Evolutionary conservation across 2,329 filamentous ascomycete genomes (phyloP).

Genomic region (Penicillium aurantiogriseum): DNA sequence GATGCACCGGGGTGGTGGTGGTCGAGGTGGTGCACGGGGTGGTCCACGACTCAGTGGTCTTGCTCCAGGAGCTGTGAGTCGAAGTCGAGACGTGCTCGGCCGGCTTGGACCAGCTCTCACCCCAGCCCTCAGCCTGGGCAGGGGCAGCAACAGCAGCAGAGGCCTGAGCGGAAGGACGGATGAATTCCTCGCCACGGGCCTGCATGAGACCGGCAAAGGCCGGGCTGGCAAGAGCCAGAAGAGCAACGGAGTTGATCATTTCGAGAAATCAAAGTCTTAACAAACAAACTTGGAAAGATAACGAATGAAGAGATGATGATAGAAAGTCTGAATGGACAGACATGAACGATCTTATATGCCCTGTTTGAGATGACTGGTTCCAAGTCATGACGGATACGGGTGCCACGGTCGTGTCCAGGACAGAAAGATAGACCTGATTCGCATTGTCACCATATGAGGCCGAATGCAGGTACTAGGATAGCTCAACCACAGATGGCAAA

Average conservation of each 20-base stretch:
- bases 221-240: slow-evolving; percentile 38
- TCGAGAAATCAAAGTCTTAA: slow-evolving; percentile 24
- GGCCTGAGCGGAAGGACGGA: slow-evolving; percentile 7
- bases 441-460: slow-evolving; percentile 18
- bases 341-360: slow-evolving; percentile 29
- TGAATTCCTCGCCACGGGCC: slow-evolving; percentile 20
- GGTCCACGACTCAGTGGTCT: slow-evolving; percentile 8
- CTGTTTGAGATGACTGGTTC: slow-evolving; percentile 2
- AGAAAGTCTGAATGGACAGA: slow-evolving; percentile 8
- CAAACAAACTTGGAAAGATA: slow-evolving; percentile 19
- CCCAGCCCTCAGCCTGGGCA: slow-evolving; percentile 4
- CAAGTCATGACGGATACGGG: slow-evolving; percentile 20
- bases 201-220: slow-evolving; percentile 37
- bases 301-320: slow-evolving; percentile 22
- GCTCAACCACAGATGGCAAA: slow-evolving; percentile 20
- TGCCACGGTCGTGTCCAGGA: slow-evolving; percentile 31
- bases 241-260: slow-evolving; percentile 39
- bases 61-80: slow-evolving; percentile 3
- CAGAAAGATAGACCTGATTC: slow-evolving; percentile 25
- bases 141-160: slow-evolving; percentile 5
- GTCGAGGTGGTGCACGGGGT: slow-evolving; percentile 8
- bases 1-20: neutral
- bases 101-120: slow-evolving; percentile 12
- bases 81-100: slow-evolving; percentile 4
- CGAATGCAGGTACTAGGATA: slow-evolving; percentile 16